phyloP scores from a whole-genome alignment of 306 rosid species.

The Cyclanthera cordifolia region DNA sequence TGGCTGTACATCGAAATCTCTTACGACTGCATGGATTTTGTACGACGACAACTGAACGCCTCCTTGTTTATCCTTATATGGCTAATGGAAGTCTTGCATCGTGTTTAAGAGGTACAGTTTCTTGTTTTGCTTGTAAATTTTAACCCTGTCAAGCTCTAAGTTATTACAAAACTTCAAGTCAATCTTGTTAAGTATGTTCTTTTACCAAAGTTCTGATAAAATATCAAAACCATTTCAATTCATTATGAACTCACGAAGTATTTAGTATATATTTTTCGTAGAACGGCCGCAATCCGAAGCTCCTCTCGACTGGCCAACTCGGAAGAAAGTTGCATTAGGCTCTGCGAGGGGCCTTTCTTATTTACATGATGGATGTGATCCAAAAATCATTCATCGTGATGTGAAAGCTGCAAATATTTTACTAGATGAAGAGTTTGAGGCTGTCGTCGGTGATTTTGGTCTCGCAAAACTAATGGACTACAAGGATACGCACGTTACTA shows the following conservation, averaged over 20 bases:
- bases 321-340: slow-evolving; percentile 18
- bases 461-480: slow-evolving; percentile 18
- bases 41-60: slow-evolving; percentile 13
- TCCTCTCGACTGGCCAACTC: slow-evolving; percentile 19
- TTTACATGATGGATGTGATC: slow-evolving; percentile 16
- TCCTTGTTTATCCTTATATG: slow-evolving; percentile 20
- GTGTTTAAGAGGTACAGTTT: slow-evolving; percentile 14
- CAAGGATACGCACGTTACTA: slow-evolving; percentile 19
- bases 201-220: not conserved
- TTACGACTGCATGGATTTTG: slow-evolving; percentile 14
- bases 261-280: not conserved
- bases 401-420: slow-evolving; percentile 19
- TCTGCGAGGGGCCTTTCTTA: slow-evolving; percentile 19
- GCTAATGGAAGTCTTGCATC: slow-evolving; percentile 22
- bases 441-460: slow-evolving; percentile 16
- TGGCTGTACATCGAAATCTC: slow-evolving; percentile 22
- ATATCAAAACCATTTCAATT: not conserved
- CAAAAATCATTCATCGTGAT: slow-evolving; percentile 20
- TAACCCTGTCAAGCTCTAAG: not conserved
- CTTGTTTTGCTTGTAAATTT: not conserved
- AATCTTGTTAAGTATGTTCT: not conserved
- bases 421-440: slow-evolving; percentile 20
- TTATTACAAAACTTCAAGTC: not conserved
- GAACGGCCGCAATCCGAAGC: slow-evolving; percentile 16
- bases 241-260: not conserved